Evolutionary conservation across 164 flowering plant species (phyloP).

Genomic region (Magnolia officinalis): DNA sequence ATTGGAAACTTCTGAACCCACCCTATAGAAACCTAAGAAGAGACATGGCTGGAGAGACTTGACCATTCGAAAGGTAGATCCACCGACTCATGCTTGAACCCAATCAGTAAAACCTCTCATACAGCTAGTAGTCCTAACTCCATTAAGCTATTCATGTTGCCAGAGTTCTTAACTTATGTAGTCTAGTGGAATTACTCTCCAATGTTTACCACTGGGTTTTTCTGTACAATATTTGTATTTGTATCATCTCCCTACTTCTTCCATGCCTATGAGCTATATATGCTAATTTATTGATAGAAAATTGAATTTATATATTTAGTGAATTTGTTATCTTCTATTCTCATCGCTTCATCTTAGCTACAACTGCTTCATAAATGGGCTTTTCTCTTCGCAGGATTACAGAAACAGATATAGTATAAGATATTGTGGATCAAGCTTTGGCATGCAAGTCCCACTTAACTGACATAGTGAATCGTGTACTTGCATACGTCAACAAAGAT

Average conservation of each 20-base stretch:
- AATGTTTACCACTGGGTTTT: background rate
- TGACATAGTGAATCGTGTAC: constrained; percentile 37
- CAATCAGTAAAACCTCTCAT: no score
- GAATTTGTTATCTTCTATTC: background rate
- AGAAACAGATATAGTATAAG: constrained; percentile 47
- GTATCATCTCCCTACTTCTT: background rate
- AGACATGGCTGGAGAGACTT: no score
- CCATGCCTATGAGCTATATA: no score
- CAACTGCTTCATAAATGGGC: background rate
- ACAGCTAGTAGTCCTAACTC: no score
- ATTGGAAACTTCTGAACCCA: no score
- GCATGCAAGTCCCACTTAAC: constrained; percentile 44
- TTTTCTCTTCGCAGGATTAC: constrained; percentile 48
- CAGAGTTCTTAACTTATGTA: background rate
- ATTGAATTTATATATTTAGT: background rate
- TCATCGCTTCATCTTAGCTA: background rate
- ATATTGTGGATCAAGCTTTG: constrained; percentile 54
- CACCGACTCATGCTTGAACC: no score
- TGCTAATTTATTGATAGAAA: background rate
- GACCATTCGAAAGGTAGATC: no score
- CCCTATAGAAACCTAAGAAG: no score
- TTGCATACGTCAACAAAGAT: constrained; percentile 43
- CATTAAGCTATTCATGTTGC: no score
- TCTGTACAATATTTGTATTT: background rate
- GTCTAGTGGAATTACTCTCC: background rate